A percentile compares a stretch with the other conserved stretches of the same genome.
Conservation (phyloP, 257 asterid species). For the Rauvolfia tetraphylla region DNA sequence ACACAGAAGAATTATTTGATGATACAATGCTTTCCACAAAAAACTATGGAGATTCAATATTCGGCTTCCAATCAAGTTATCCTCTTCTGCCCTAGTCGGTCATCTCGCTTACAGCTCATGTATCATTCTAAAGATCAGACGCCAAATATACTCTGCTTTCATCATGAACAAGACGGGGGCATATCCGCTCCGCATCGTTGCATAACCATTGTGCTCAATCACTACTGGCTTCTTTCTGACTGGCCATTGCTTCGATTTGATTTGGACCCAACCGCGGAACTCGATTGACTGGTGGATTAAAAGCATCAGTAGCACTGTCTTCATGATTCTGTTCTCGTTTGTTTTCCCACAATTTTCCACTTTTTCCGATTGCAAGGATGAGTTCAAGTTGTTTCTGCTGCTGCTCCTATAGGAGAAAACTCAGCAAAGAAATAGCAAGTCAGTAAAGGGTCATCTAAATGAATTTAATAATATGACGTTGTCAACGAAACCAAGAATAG, state of each 20-base stretch:
- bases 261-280: conserved; percentile 27
- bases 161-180: background rate
- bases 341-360: conserved; percentile 37
- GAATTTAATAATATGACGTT: too few relatives aligned
- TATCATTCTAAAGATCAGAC: background rate
- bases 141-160: background rate
- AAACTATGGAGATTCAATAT: background rate
- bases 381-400: conserved; percentile 77
- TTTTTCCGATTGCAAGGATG: conserved; percentile 52
- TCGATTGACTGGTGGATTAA: conserved; percentile 24
- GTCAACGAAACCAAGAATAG: too few relatives aligned
- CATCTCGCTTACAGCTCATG: background rate
- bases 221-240: conserved; percentile 36
- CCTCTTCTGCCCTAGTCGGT: background rate
- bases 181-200: background rate
- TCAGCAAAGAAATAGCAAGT: conserved; percentile 4
- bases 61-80: background rate
- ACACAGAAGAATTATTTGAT: background rate
- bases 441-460: background rate
- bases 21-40: background rate
- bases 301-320: conserved; percentile 1
- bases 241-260: conserved; percentile 30
- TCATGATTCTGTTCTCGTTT: conserved; percentile 15
- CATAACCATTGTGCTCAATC: conserved; percentile 12
- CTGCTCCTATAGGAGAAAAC: conserved; percentile 53